Evolutionary conservation across 108 stramenopile genomes (phyloP).

Genomic region (Nannochloropsis salina): DNA sequence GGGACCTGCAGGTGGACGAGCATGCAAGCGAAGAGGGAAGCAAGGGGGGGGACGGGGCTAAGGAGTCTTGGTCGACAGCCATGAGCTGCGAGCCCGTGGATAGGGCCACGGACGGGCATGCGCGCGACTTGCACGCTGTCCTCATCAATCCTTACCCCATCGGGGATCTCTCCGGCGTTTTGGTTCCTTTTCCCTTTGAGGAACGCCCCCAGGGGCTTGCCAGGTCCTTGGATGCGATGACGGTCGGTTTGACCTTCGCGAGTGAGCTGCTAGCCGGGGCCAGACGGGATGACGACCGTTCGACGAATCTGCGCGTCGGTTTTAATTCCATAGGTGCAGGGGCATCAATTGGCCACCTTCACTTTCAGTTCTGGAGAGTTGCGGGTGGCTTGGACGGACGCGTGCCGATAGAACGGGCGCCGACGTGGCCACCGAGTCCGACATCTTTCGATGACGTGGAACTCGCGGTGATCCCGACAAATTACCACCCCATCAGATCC

Average conservation of each 20-base stretch:
- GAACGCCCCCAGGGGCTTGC: background rate
- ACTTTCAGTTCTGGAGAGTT: constrained; percentile 7
- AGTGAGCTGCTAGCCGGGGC: background rate
- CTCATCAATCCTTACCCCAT: background rate
- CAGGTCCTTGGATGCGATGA: background rate
- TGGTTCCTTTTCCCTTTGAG: background rate
- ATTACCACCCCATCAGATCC: background rate
- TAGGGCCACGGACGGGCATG: background rate
- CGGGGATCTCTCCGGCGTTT: background rate
- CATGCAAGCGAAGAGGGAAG: background rate
- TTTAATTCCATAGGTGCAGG: background rate
- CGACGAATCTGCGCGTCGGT: background rate
- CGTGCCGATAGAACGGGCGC: background rate
- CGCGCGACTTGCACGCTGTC: background rate
- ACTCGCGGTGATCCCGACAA: background rate
- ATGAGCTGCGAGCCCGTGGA: background rate
- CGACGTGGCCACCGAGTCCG: background rate
- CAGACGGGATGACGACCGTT: background rate
- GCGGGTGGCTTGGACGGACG: background rate
- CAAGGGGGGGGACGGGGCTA: background rate
- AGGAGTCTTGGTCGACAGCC: background rate
- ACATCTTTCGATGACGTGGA: background rate
- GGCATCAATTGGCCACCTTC: background rate
- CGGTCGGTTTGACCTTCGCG: background rate
- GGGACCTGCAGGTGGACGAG: background rate